These are phyloP conservation scores for Candida sanyiensis DNA, from an alignment of 805 yeast genomes.

Conservation along the genomic window DNA sequence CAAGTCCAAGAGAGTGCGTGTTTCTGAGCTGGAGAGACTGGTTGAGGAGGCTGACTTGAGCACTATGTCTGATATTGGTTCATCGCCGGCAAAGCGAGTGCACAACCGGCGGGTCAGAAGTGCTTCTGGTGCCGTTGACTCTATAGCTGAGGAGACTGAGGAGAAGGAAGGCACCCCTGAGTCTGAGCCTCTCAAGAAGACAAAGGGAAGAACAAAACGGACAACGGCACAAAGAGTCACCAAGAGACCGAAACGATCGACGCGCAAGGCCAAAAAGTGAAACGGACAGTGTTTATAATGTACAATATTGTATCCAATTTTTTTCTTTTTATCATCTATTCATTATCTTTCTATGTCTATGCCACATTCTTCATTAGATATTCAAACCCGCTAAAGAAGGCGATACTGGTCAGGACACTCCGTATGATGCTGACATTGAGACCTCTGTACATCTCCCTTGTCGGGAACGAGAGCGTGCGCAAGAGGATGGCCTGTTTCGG, in stretches of 20 bases:
- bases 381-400: slow-evolving; percentile 71
- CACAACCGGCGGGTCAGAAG: slow-evolving; percentile 13
- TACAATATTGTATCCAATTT: neutral
- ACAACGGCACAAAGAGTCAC: slow-evolving; percentile 6
- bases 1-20: neutral
- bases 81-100: slow-evolving; percentile 4
- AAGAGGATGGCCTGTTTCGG: slow-evolving; percentile 30
- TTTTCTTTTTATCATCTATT: neutral
- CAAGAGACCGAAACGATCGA: neutral
- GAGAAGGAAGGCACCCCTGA: neutral
- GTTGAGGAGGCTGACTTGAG: neutral
- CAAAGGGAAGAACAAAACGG: slow-evolving; percentile 5
- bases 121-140: neutral
- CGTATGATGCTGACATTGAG: slow-evolving; percentile 69
- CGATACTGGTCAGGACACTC: slow-evolving; percentile 67
- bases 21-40: neutral
- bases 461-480: slow-evolving; percentile 35
- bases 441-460: slow-evolving; percentile 62
- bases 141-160: neutral
- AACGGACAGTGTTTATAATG: too few species aligned
- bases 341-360: slow-evolving; percentile 17
- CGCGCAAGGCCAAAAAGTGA: neutral
- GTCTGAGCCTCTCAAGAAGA: neutral
- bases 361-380: slow-evolving; percentile 52
- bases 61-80: neutral